Evolutionary conservation across 139 green algal genomes (phyloP).

Genomic region (Penium margaritaceum): DNA sequence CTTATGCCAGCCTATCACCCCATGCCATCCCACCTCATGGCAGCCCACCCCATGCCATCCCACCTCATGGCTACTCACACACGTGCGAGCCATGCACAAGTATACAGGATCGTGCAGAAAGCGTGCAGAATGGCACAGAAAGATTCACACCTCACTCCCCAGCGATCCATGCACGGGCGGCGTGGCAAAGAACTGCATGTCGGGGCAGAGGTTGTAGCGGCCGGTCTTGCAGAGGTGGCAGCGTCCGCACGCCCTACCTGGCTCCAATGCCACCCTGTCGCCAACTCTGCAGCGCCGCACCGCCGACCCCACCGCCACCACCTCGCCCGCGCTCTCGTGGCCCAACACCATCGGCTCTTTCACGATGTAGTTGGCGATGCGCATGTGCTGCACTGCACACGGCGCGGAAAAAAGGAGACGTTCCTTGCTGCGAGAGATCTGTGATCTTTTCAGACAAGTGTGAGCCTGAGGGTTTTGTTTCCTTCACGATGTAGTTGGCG

Average conservation of each 20-base stretch:
- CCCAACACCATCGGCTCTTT: constrained; percentile 30
- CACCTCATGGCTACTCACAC: too few relatives aligned
- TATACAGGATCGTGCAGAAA: too few relatives aligned
- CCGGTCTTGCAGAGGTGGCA: constrained; percentile 6
- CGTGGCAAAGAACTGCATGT: constrained; percentile 45
- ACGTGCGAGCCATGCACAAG: too few relatives aligned
- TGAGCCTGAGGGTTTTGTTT: too few relatives aligned
- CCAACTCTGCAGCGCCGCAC: constrained; percentile 19
- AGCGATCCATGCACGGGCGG: constrained; percentile 53
- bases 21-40: too few relatives aligned
- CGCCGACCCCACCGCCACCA: constrained; percentile 14
- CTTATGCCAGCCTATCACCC: too few relatives aligned
- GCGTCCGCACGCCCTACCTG: constrained; percentile 24
- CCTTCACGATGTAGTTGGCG: constrained; percentile 28
- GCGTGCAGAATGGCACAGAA: too few relatives aligned
- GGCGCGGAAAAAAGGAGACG: too few relatives aligned
- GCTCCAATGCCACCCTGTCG: constrained; percentile 39
- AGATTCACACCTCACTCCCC: constrained; percentile 45
- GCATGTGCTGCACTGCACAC: constrained; percentile 28
- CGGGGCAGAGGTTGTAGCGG: constrained; percentile 39
- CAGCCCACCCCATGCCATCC: too few relatives aligned
- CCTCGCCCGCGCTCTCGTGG: constrained; percentile 32
- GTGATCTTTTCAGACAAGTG: too few relatives aligned
- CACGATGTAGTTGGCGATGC: constrained; percentile 23
- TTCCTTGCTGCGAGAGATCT: too few relatives aligned